These are phyloP conservation scores for Coccinonectria pachysandricola DNA, from an alignment of 2,329 filamentous ascomycete genomes.

Conservation along the genomic window DNA sequence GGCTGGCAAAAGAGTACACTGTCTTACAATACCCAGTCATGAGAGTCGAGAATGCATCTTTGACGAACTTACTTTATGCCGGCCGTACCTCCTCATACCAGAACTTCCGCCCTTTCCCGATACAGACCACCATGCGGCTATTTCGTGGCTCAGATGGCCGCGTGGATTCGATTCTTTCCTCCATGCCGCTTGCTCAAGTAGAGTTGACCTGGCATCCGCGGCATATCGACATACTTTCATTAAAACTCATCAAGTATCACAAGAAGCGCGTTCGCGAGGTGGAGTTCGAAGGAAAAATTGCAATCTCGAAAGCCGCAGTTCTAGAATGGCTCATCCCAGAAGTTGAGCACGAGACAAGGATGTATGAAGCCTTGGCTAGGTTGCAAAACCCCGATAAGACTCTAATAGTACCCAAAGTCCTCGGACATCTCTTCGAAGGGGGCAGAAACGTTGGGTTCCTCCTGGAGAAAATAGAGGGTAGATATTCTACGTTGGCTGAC, in stretches of 20 bases:
- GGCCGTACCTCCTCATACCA: slow-evolving; percentile 4
- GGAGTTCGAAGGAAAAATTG: slow-evolving; percentile 2
- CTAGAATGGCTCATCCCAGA: too few relatives aligned
- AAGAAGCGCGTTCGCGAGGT: slow-evolving; percentile 3
- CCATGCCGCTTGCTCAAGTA: not conserved
- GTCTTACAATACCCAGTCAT: not conserved
- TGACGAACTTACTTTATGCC: slow-evolving; percentile 2
- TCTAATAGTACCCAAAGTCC: slow-evolving; percentile 4
- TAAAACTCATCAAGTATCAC: slow-evolving; percentile 1
- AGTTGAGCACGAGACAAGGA: slow-evolving; percentile 1
- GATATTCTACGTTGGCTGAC: slow-evolving; percentile 8
- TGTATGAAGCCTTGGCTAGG: slow-evolving; percentile 1
- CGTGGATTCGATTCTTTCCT: slow-evolving; percentile 1
- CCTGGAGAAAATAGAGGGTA: slow-evolving; percentile 12
- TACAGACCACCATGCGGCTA: slow-evolving; percentile 1
- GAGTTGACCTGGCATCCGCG: slow-evolving; percentile 3
- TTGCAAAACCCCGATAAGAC: not conserved
- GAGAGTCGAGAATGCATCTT: slow-evolving; percentile 2
- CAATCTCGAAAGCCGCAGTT: slow-evolving; percentile 2
- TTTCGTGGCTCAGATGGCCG: slow-evolving; percentile 1
- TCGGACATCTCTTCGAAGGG: slow-evolving; percentile 14
- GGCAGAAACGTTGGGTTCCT: slow-evolving; percentile 13
- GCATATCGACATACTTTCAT: slow-evolving; percentile 3
- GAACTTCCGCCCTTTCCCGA: slow-evolving; percentile 2
- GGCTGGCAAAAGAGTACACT: slow-evolving; percentile 1